These are phyloP conservation scores for Marasmius sp. DNA, from an alignment of 1,284 basidiomycete species.

Conservation along the genomic window DNA sequence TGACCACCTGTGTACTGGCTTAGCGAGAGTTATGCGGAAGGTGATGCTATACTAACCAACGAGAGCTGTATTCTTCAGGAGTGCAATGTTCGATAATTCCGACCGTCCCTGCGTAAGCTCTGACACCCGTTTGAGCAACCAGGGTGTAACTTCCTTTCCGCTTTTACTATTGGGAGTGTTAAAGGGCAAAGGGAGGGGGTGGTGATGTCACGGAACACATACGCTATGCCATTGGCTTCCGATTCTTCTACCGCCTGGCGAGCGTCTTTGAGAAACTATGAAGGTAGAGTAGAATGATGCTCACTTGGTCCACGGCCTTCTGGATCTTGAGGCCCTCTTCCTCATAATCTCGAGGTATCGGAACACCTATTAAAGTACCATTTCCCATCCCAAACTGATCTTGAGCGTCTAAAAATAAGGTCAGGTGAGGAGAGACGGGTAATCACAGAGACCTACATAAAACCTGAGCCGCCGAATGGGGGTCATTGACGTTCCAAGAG, in stretches of 20 bases:
- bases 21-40: conserved; percentile 5
- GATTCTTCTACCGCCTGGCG: conserved; percentile 75
- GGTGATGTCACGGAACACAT: neutral
- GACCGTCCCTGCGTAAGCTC: conserved; percentile 82
- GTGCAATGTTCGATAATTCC: conserved; percentile 77
- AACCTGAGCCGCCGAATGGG: conserved; percentile 64
- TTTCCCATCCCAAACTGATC: conserved; percentile 63
- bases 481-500: conserved; percentile 67
- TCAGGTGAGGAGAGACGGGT: neutral
- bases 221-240: conserved; percentile 70
- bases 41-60: conserved; percentile 55
- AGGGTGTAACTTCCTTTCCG: conserved; percentile 95
- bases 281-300: too few relatives aligned
- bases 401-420: conserved; percentile 50
- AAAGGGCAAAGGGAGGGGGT: neutral
- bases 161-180: conserved; percentile 45
- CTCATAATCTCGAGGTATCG: conserved; percentile 83
- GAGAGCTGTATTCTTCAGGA: conserved; percentile 90
- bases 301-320: conserved; percentile 67
- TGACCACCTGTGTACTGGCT: conserved; percentile 53
- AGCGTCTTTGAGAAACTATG: neutral
- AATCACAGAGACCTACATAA: conserved; percentile 51
- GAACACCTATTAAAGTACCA: conserved; percentile 84
- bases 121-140: conserved; percentile 85
- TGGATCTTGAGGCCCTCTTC: conserved; percentile 73